Percentiles rank a stretch among this genome's conserved stretches.
phyloP scores from a whole-genome alignment of 208 protist species.

The Leishmania arabica region DNA sequence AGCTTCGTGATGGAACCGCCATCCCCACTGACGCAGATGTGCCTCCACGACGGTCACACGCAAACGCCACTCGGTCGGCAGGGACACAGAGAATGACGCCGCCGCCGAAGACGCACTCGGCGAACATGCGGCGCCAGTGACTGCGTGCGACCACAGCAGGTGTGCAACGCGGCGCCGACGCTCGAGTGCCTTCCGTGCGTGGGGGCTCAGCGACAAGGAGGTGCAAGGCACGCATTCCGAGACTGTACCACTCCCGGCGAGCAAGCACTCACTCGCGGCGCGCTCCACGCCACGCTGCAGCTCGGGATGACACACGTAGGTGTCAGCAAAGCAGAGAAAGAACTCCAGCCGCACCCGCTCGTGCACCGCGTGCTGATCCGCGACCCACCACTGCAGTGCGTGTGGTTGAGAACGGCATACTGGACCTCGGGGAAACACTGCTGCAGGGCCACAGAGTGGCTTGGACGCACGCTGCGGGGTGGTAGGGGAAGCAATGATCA shows the following conservation, averaged over 20 bases:
- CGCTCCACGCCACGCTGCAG: background rate
- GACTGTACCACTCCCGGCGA: background rate
- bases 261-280: background rate
- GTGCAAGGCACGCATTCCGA: background rate
- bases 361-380: constrained; percentile 83
- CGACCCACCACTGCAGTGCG: constrained; percentile 35
- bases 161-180: constrained; percentile 5
- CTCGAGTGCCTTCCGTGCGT: constrained; percentile 14
- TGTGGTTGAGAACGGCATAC: constrained; percentile 9
- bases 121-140: background rate
- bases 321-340: constrained; percentile 67
- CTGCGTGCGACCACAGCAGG: constrained; percentile 7
- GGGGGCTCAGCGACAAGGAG: constrained; percentile 6
- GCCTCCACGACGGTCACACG: constrained; percentile 42
- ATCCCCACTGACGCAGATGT: constrained; percentile 65
- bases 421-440: background rate
- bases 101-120: background rate
- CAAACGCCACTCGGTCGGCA: constrained; percentile 42
- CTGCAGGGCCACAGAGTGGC: background rate
- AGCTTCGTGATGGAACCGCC: constrained; percentile 48
- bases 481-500: constrained; percentile 20
- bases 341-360: constrained; percentile 77
- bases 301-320: constrained; percentile 56
- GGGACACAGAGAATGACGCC: constrained; percentile 20
- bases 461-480: background rate